phyloP scores from a whole-genome alignment of 140 eudicot genomes.

The Ambrosia hybrid region DNA sequence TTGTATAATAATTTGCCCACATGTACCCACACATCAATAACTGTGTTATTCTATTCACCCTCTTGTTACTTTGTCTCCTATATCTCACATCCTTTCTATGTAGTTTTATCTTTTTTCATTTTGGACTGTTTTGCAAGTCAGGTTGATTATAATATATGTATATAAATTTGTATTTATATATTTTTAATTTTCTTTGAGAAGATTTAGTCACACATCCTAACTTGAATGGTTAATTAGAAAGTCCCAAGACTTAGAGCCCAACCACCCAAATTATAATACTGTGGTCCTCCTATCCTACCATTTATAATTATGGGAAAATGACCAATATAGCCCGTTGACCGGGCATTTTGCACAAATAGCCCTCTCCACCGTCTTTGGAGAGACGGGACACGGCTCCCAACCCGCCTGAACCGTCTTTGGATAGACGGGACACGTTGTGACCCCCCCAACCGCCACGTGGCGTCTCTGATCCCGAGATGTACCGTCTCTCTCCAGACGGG shows the following conservation, averaged over 20 bases:
- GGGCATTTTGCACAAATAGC: no score
- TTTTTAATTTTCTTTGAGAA: slow-evolving; percentile 16
- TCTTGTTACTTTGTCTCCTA: slow-evolving; percentile 37
- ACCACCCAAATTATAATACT: slow-evolving; percentile 46
- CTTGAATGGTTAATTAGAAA: slow-evolving; percentile 43
- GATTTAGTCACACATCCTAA: slow-evolving; percentile 42
- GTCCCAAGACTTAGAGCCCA: slow-evolving; percentile 45
- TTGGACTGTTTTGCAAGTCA: slow-evolving; percentile 33
- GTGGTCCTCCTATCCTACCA: slow-evolving; percentile 42
- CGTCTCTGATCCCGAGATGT: no score
- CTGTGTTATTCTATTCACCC: slow-evolving; percentile 32
- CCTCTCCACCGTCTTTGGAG: no score
- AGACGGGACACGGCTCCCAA: no score
- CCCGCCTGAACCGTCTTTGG: no score
- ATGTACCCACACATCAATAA: slow-evolving; percentile 39
- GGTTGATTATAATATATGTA: neutral
- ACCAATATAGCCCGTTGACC: no score
- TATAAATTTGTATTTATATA: neutral
- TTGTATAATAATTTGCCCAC: slow-evolving; percentile 34
- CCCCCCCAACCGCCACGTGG: no score
- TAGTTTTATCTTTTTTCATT: slow-evolving; percentile 5
- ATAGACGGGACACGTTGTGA: no score
- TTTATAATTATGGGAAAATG: slow-evolving; percentile 35
- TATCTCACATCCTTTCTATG: slow-evolving; percentile 24
- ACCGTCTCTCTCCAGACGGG: no score